Evolutionary conservation across 768 basidiomycete species (phyloP).

Genomic region (Exsudoporus frostii): DNA sequence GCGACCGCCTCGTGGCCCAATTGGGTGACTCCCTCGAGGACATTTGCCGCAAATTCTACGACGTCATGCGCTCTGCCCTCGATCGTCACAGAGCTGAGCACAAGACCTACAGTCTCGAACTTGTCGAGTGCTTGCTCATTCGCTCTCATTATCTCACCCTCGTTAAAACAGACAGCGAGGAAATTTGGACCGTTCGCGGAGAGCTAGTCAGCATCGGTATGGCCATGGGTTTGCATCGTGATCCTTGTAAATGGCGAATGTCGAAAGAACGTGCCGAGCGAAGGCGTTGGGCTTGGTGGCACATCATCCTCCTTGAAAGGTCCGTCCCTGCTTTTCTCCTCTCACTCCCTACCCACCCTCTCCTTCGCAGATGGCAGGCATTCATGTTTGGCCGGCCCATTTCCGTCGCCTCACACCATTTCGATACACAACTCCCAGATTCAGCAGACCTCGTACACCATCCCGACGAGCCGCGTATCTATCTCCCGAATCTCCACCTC

Average conservation of each 20-base stretch:
- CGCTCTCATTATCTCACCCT: conserved; percentile 71
- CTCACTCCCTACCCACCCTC: conserved; percentile 4
- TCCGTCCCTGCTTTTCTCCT: conserved; percentile 30
- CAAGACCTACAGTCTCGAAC: conserved; percentile 62
- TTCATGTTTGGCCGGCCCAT: conserved; percentile 84
- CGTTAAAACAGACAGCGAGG: conserved; percentile 73
- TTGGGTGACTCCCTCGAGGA: conserved; percentile 55
- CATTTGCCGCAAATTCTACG: conserved; percentile 63
- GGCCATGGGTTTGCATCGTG: conserved; percentile 83
- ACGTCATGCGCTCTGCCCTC: conserved; percentile 61
- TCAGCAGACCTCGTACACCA: conserved; percentile 44
- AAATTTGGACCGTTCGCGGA: conserved; percentile 74
- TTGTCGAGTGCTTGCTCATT: conserved; percentile 71
- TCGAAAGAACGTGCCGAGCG: conserved; percentile 68
- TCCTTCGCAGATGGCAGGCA: conserved; percentile 67
- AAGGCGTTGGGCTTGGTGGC: conserved; percentile 90
- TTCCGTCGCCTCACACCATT: conserved; percentile 75
- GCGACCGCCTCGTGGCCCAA: conserved; percentile 58
- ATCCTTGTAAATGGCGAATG: conserved; percentile 78
- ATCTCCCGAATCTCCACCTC: conserved; percentile 70
- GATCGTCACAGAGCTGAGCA: conserved; percentile 59
- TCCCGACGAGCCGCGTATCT: conserved; percentile 61
- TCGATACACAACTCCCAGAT: conserved; percentile 75
- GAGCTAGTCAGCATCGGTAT: conserved; percentile 72
- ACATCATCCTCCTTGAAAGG: conserved; percentile 79